A percentile compares a stretch with the other conserved stretches of the same genome.
Evolutionary conservation across 495 filamentous ascomycete species (phyloP).

Genomic region (Aspergillus wentii): DNA sequence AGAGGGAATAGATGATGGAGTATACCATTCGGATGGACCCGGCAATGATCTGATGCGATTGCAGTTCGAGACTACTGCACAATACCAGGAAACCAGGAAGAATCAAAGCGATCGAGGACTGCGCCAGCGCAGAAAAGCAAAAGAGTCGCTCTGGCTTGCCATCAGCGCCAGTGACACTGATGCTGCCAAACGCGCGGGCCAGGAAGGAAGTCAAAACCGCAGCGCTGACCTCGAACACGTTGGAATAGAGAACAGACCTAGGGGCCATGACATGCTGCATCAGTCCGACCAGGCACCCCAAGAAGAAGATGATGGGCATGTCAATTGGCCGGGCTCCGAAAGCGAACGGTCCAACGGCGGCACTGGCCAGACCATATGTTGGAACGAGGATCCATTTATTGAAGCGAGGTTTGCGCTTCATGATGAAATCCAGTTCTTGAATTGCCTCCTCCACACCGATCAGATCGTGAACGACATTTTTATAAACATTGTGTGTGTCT

Average conservation of each 20-base stretch:
- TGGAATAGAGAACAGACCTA: conserved; percentile 68
- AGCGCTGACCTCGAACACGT: conserved; percentile 87
- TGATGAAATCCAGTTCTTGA: conserved; percentile 62
- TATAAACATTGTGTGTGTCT: conserved; percentile 87
- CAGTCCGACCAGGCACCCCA: conserved; percentile 76
- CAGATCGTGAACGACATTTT: conserved; percentile 84
- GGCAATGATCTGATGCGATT: conserved; percentile 80
- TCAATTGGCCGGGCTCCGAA: conserved; percentile 84
- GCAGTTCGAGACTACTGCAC: conserved; percentile 79
- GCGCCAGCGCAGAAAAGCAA: conserved; percentile 88
- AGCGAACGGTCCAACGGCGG: conserved; percentile 75
- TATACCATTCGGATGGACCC: conserved; percentile 95
- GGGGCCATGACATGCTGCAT: conserved; percentile 80
- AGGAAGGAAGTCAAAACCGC: conserved; percentile 84
- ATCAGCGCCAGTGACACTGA: conserved; percentile 30
- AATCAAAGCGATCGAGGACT: conserved; percentile 88
- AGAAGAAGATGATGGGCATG: conserved; percentile 78
- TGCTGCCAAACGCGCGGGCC: conserved; percentile 79
- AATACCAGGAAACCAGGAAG: conserved; percentile 85
- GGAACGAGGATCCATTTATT: conserved; percentile 68
- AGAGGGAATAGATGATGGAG: conserved; percentile 89
- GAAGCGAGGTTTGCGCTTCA: conserved; percentile 59
- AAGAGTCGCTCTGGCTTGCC: conserved; percentile 60
- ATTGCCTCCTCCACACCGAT: conserved; percentile 84
- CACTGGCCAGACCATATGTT: conserved; percentile 78